Conservation (phyloP, 2,329 filamentous ascomycete species). For the Paecilomyces formosus region DNA sequence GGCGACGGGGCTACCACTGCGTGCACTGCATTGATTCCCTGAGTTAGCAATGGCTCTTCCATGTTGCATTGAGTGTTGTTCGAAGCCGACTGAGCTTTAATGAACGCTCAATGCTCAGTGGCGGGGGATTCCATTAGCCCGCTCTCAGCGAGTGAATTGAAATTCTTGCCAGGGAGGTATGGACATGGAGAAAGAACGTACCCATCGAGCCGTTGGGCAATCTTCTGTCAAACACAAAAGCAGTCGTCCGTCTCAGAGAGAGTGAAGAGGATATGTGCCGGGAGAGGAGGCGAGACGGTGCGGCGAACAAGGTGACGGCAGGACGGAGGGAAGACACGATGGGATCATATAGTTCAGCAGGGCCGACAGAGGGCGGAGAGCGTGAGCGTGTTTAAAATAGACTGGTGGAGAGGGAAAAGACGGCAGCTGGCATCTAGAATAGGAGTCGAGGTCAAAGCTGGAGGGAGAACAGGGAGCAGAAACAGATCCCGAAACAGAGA, state of each 20-base stretch:
- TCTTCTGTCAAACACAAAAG: not conserved
- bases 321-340: not conserved
- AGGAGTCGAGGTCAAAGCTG: not conserved
- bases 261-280: not conserved
- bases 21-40: constrained; percentile 17
- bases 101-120: not conserved
- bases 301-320: constrained; percentile 1
- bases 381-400: not conserved
- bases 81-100: not conserved
- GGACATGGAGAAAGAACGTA: not conserved
- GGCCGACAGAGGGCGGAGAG: not conserved
- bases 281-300: constrained; percentile 3
- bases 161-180: not conserved
- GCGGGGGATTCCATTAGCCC: not conserved
- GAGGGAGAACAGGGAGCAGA: not conserved
- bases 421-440: not conserved
- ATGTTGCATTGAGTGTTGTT: not conserved
- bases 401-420: not conserved
- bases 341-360: not conserved
- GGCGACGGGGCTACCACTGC: constrained; percentile 15
- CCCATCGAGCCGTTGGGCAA: constrained; percentile 1
- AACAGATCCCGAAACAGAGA: not conserved
- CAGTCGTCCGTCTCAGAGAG: not conserved
- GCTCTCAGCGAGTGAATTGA: not conserved
- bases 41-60: not conserved